Evolutionary conservation across 257 asterid species (phyloP), one percentile per base, ranked within the genome.

Genomic region (Nyctanthes arbortristis): DNA sequence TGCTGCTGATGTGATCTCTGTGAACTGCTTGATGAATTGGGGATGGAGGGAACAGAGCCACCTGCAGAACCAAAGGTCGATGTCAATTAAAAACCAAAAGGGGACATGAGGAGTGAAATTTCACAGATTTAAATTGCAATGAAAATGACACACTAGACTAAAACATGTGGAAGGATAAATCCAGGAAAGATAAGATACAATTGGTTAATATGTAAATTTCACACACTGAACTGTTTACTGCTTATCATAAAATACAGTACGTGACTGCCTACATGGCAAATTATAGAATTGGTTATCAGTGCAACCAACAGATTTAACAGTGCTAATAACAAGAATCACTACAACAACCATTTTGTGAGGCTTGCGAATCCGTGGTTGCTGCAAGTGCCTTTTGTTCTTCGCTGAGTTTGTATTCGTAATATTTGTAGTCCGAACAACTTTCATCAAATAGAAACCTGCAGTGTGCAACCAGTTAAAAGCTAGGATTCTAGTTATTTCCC

Each of bases 361-460:
- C 57, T 61, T 83, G 89, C 63, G 77, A 69, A 66, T 87, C 90
- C 61, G 63, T 74, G 67, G 84, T 68, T 78, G 80, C 91, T 67
- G 84, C 76, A 68, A 84, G 76, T 12, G 86, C 85, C 69, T 81
- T 92, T 76, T 89, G 92, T 84, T 89, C 96, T 83, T 83, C 87
- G 66, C 70, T 61, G 69, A 89, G 88, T 52, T 76, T 85, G 78
- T 89, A 83, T 75, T 89, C 96, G 68, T 92, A 92, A 63, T 89
- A 92, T 72, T 89, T 92, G 90, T 84, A 91, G 71, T 89, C 96
- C 33, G 89, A 79, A 78, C 93, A 89, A 77, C 78, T 84, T 72
- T 83, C 84, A 71, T 91, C 96, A 77, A 84, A 89, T 69, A 92
- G 84, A 75, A 89, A 91, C 88, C 93, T 89, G 88, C 70, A 67